Percentiles rank a stretch among this genome's conserved stretches.
Conservation (phyloP, 305 asterid species). For the Solanum hybrid region DNA sequence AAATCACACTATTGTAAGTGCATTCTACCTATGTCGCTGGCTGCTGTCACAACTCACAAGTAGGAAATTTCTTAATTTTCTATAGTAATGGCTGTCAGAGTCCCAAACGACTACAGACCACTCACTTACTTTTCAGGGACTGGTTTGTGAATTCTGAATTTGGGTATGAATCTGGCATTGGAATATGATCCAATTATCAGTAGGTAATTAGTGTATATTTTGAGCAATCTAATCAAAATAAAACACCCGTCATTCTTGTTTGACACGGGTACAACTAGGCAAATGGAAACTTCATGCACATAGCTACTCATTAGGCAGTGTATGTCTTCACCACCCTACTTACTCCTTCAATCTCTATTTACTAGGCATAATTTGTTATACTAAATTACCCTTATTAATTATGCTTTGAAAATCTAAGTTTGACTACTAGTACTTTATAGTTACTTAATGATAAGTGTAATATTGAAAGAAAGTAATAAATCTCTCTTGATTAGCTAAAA, state of each 20-base stretch:
- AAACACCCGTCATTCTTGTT: not conserved
- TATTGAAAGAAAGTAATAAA: not conserved
- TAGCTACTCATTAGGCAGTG: not conserved
- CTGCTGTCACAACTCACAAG: not conserved
- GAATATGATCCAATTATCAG: not conserved
- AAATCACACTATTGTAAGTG: not conserved
- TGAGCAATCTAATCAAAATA: not conserved
- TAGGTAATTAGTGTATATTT: not conserved
- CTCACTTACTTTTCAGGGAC: not conserved
- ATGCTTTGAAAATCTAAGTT: not conserved
- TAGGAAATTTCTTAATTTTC: not conserved
- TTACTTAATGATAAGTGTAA: not conserved
- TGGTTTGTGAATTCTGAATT: not conserved
- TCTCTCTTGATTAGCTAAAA: not conserved
- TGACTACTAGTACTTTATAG: not conserved
- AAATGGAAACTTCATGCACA: not conserved
- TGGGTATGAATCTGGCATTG: not conserved
- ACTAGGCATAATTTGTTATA: not conserved
- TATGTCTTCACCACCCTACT: not conserved
- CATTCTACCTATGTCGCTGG: not conserved
- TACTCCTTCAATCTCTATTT: not conserved
- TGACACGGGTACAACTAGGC: not conserved
- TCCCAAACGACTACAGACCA: not conserved
- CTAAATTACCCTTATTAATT: not conserved
- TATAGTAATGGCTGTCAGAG: not conserved